A percentile compares a stretch with the other conserved stretches of the same genome.
phyloP scores from a whole-genome alignment of 441 rosid genomes.

The Melastoma candidum region DNA sequence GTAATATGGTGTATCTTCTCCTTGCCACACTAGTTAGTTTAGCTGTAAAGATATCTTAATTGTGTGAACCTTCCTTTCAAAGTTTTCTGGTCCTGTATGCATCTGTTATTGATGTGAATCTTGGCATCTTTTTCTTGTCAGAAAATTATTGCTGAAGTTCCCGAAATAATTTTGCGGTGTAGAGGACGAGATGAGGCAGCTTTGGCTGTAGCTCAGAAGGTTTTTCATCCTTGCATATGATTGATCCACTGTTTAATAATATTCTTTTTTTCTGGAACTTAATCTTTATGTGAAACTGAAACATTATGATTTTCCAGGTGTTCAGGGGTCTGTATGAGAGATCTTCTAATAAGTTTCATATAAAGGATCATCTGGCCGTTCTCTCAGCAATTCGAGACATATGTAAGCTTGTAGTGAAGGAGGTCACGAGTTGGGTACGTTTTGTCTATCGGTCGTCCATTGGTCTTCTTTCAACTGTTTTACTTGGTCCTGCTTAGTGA shows the following conservation, averaged over 20 bases:
- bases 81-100: background rate
- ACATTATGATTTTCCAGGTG: conserved; percentile 31
- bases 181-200: conserved; percentile 97
- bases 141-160: conserved; percentile 84
- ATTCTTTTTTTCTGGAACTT: background rate
- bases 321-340: conserved; percentile 90
- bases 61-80: background rate
- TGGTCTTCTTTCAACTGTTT: background rate
- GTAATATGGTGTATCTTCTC: no score
- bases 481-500: no score
- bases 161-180: conserved; percentile 94
- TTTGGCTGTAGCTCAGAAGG: conserved; percentile 94
- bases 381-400: conserved; percentile 93
- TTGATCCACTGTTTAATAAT: conserved; percentile 4
- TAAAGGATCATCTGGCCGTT: conserved; percentile 74
- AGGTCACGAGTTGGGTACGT: conserved; percentile 97
- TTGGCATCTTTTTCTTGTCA: conserved; percentile 18
- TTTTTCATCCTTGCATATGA: conserved; percentile 10
- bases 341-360: conserved; percentile 64
- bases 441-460: background rate
- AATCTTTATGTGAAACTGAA: background rate
- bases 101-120: no score
- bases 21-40: no score
- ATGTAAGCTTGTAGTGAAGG: conserved; percentile 88
- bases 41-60: no score